A percentile compares a stretch with the other conserved stretches of the same genome.
Evolutionary conservation across 352 stramenopile species (phyloP).

Genomic region (Globisporangium splendens): DNA sequence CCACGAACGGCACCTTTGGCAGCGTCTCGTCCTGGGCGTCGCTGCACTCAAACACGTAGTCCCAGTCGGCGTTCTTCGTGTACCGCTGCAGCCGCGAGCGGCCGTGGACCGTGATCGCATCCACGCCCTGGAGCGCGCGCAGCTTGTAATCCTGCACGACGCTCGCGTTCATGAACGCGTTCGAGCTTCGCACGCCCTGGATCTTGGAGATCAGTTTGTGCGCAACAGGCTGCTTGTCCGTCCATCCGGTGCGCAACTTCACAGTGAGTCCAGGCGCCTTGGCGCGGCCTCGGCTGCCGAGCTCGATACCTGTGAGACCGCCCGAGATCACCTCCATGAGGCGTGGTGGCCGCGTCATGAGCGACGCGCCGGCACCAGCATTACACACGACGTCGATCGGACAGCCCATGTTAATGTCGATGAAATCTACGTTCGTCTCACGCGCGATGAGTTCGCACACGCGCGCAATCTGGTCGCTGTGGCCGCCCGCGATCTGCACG

Average conservation of each 20-base stretch:
- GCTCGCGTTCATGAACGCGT: conserved; percentile 74
- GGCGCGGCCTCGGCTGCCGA: conserved; percentile 37
- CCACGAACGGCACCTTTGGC: conserved; percentile 88
- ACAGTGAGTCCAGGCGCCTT: conserved; percentile 89
- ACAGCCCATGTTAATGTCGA: conserved; percentile 99
- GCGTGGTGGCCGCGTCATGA: conserved; percentile 93
- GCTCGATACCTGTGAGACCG: conserved; percentile 81
- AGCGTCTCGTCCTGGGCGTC: conserved; percentile 46
- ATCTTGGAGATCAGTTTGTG: conserved; percentile 93
- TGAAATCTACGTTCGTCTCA: conserved; percentile 95
- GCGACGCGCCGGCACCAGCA: conserved; percentile 84
- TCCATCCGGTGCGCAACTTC: conserved; percentile 98
- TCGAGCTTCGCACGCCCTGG: conserved; percentile 58
- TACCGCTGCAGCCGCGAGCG: conserved; percentile 96
- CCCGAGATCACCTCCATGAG: conserved; percentile 88
- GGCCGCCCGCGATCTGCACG: conserved; percentile 93
- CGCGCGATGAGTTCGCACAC: conserved; percentile 92
- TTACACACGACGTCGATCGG: conserved; percentile 95
- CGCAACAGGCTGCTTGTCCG: conserved; percentile 92
- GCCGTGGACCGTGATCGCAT: conserved; percentile 93
- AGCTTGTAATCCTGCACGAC: conserved; percentile 73
- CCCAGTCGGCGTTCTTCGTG: conserved; percentile 97
- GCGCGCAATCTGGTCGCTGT: conserved; percentile 93
- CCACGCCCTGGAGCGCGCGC: conserved; percentile 53
- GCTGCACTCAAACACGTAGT: conserved; percentile 94